A percentile compares a stretch with the other conserved stretches of the same genome.
Conservation (phyloP, 2,329 filamentous ascomycete species). For the Fusarium multiceps region DNA sequence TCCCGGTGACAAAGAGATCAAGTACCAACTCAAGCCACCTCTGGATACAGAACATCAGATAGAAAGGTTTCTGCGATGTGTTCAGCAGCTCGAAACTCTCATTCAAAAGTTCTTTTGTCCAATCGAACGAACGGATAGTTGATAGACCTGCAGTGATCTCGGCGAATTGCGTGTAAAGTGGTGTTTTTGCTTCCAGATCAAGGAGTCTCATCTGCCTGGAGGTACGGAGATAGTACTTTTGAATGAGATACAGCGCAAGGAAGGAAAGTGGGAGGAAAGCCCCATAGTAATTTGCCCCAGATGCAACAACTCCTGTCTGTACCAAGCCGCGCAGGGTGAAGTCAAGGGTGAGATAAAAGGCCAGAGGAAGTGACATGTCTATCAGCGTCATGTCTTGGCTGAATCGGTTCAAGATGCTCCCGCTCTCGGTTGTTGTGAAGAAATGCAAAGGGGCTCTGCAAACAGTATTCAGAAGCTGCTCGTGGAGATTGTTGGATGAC, state of each 20-base stretch:
- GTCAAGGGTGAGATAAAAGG: slow-evolving; percentile 46
- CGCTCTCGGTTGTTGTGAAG: slow-evolving; percentile 56
- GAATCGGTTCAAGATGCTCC: slow-evolving; percentile 57
- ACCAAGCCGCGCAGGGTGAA: slow-evolving; percentile 46
- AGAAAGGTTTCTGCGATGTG: slow-evolving; percentile 61
- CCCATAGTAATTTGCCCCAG: slow-evolving; percentile 46
- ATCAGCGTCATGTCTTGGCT: slow-evolving; percentile 58
- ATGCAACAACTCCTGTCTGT: slow-evolving; percentile 42
- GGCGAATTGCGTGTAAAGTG: slow-evolving; percentile 62
- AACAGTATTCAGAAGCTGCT: slow-evolving; percentile 39
- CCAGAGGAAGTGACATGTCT: slow-evolving; percentile 53
- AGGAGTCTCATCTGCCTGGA: slow-evolving; percentile 63
- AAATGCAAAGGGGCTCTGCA: slow-evolving; percentile 54
- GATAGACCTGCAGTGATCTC: slow-evolving; percentile 60
- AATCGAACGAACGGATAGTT: slow-evolving; percentile 63
- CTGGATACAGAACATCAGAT: slow-evolving; percentile 61
- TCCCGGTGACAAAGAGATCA: slow-evolving; percentile 59
- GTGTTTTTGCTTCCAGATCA: slow-evolving; percentile 62
- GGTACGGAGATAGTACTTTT: slow-evolving; percentile 63
- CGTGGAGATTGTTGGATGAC: slow-evolving; percentile 41
- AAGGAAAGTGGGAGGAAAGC: slow-evolving; percentile 57
- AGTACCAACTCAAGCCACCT: slow-evolving; percentile 61
- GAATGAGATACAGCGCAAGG: slow-evolving; percentile 56
- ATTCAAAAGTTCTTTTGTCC: slow-evolving; percentile 53
- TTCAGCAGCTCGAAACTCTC: slow-evolving; percentile 54